Base-by-base conservation (phyloP, 1,139 yeast species). In the Candida dubliniensis region DNA sequence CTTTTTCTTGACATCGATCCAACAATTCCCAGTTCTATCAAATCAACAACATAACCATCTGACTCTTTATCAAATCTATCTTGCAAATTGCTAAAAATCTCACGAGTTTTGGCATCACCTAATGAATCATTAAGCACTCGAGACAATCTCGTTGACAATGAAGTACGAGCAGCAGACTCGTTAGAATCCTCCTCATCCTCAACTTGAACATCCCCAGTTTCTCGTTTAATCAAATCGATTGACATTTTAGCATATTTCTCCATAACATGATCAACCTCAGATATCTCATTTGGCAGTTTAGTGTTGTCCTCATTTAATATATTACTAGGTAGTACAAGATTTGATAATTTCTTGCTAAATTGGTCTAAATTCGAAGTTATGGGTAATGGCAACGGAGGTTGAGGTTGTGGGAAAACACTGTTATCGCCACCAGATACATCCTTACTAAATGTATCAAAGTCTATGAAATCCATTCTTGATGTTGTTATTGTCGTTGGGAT, bases 1-100 rank as follows among this genome's bases (percentile, higher is more conserved):
- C 80, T 76, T 52, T 86, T 62, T 81, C 75, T 64, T 3, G 81
- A 65, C 32, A 81, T 67, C 2, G 81, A 72, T 0, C 89, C 88
- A n/a, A 71, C 54, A 26, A 79, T 62, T 8, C 80, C 84, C 0
- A 86, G 73, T 36, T 76, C 75, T 9, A 79, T 73, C 37, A 82
- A 59, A 31, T 69, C 56, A 47, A 32, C 63, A 57, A 46, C 60
- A 15, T 65, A 59, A 41, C 59, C 57, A 6, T 66, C 45, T 18
- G 61, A 56, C 23, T 67, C 49, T n/a, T 48, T 47, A 12, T 52
- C 41, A 14, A 57, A 48, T 42, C 70, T 71, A 15, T 66, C 63
- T 43, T 83, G 83, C 23, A 83, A 57, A 2, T 74, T 54, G 3
- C 63, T 55, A 44, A 84, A 66, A 1, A 85, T 64, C 43, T 78